Evolutionary conservation across 1,284 basidiomycete genomes (phyloP).

Genomic region (Boletus smithii): DNA sequence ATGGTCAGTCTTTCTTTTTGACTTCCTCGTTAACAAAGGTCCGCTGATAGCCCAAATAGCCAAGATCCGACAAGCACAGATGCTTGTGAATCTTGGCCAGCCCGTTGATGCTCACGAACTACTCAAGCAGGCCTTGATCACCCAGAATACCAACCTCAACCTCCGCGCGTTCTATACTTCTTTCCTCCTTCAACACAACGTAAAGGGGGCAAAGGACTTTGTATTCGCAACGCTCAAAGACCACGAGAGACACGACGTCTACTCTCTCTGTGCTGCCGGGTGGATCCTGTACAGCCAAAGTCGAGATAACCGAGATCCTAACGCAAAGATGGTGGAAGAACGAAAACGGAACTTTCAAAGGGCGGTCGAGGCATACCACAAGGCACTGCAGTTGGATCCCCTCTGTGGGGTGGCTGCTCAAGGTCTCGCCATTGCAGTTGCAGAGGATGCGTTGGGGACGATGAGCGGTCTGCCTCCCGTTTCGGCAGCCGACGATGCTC

Average conservation of each 20-base stretch:
- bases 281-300: conserved; percentile 83
- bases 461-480: conserved; percentile 50
- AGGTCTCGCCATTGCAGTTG: conserved; percentile 87
- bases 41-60: conserved; percentile 2
- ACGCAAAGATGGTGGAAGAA: conserved; percentile 62
- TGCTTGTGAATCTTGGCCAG: conserved; percentile 65
- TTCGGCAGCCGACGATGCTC: conserved; percentile 58
- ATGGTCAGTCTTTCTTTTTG: conserved; percentile 56
- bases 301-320: conserved; percentile 67
- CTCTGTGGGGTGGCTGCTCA: conserved; percentile 88
- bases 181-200: conserved; percentile 77
- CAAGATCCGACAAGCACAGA: conserved; percentile 64
- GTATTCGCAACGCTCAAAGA: conserved; percentile 82
- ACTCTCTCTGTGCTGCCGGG: conserved; percentile 84
- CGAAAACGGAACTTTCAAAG: conserved; percentile 75
- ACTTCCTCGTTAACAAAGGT: background rate
- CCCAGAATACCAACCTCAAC: conserved; percentile 71
- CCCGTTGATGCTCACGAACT: conserved; percentile 81
- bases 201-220: conserved; percentile 79
- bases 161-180: conserved; percentile 84
- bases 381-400: conserved; percentile 79
- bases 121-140: conserved; percentile 79
- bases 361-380: conserved; percentile 87
- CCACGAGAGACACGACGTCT: conserved; percentile 82
- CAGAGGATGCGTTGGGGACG: conserved; percentile 79